Evolutionary conservation across 345 rosid species (phyloP), one percentile per base, ranked within the genome.

Genomic region (Moringa oleifera): DNA sequence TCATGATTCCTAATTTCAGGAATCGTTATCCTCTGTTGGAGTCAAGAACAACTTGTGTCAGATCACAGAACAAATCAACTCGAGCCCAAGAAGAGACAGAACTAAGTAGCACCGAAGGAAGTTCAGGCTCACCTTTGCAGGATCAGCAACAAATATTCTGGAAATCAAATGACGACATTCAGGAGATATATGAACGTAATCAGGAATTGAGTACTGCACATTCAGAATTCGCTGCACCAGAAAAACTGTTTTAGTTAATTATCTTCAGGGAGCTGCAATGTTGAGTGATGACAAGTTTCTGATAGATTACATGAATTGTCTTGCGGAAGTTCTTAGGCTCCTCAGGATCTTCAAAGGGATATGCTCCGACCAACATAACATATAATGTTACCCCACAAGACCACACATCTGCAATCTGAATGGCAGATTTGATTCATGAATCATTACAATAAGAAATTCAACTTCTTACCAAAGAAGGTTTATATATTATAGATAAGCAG

Each of bases 371-470:
- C 64, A 91, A 70, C 99, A 95, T 95, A 15, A 95, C 99, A 47
- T 87, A 95, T 53, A 95, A 65, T 61, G 99, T 95, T 57, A 95
- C 99, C 18, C 99, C 97, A 67, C 99, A 95, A 20, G 99, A 95
- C 97, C 99, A 95, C 28, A 94, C 99, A 76, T 94, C 99, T 19
- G 99, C 99, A 78, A 91, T 77, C 99, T 90, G 90, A 53, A 61
- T 51, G 57, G 56, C 7, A 61, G 25, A 59, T 55, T 28, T 20
- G 8, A 45, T 46, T 16, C 31, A 17, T 36, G 67, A 53, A 59
- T 72, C 47, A 54, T 19, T n/a, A 36, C 22, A 19, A 28, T 7
- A 33, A 33, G 37, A n/a, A n/a, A n/a, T n/a, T n/a, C n/a, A n/a
- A n/a, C n/a, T n/a, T n/a, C n/a, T n/a, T n/a, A n/a, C n/a, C n/a